Conservation (phyloP, 129 eudicot species). For the Artemisia tridentata region DNA sequence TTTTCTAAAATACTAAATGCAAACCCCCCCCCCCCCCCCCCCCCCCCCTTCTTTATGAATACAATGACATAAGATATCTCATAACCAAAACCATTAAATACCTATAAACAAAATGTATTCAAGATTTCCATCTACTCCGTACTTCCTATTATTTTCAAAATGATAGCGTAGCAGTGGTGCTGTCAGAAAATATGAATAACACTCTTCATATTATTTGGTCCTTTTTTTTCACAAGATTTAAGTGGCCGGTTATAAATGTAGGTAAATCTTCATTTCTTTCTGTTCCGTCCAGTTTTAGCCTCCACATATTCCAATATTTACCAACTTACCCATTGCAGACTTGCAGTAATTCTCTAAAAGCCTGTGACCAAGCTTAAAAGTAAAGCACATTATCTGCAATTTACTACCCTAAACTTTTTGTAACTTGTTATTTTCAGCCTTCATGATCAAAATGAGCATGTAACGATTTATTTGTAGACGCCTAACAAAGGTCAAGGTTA, state of each 20-base stretch:
- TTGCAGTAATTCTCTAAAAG: no score
- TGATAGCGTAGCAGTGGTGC: background rate
- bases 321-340: background rate
- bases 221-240: background rate
- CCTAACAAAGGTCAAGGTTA: no score
- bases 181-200: background rate
- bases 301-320: constrained; percentile 8
- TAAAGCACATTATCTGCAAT: no score
- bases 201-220: background rate
- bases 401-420: no score
- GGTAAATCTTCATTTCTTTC: background rate
- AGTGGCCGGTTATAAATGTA: background rate
- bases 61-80: background rate
- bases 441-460: no score
- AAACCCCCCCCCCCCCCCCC: no score
- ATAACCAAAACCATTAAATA: background rate
- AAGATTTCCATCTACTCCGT: constrained; percentile 1
- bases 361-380: no score
- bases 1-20: no score
- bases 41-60: no score
- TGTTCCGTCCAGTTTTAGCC: constrained; percentile 10
- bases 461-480: no score
- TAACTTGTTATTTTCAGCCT: no score
- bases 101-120: background rate
- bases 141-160: background rate